Conservation (phyloP, 306 rosid species). For the Trifolium fragiferum region DNA sequence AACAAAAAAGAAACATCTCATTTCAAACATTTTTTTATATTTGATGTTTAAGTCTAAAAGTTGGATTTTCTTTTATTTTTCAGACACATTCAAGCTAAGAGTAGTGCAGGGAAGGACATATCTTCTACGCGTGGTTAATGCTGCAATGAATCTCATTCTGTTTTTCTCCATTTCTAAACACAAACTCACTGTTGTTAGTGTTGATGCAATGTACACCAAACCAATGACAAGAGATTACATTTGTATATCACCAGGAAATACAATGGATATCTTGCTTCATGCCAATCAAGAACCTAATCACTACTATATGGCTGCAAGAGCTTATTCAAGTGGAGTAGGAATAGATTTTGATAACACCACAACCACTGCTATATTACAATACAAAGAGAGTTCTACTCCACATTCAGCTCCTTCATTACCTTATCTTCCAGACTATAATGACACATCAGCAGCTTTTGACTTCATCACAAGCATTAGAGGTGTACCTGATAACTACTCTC, state of each 20-base stretch:
- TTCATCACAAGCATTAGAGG: slow-evolving; percentile 1
- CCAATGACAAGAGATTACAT: slow-evolving; percentile 4
- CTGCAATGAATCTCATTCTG: slow-evolving; percentile 9
- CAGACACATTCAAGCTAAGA: not conserved
- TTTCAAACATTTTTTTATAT: no score
- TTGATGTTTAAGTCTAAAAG: not conserved
- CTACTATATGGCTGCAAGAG: slow-evolving; percentile 15
- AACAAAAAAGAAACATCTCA: no score
- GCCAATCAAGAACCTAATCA: not conserved
- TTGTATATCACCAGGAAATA: not conserved
- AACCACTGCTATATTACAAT: not conserved
- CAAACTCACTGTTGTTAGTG: not conserved
- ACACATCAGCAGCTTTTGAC: not conserved
- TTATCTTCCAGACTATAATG: not conserved
- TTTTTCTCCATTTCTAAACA: not conserved
- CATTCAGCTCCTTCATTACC: not conserved
- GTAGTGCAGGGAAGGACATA: not conserved
- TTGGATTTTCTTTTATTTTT: not conserved
- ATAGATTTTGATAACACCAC: not conserved
- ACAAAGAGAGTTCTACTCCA: not conserved
- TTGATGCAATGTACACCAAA: not conserved
- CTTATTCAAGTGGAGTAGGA: not conserved
- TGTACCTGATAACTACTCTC: not conserved
- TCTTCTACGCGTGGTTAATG: slow-evolving; percentile 4
- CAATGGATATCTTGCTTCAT: slow-evolving; percentile 13